Percentiles rank a stretch among this genome's conserved stretches.
Conservation (phyloP, 441 rosid genomes). For the Theobroma grandiflorum region DNA sequence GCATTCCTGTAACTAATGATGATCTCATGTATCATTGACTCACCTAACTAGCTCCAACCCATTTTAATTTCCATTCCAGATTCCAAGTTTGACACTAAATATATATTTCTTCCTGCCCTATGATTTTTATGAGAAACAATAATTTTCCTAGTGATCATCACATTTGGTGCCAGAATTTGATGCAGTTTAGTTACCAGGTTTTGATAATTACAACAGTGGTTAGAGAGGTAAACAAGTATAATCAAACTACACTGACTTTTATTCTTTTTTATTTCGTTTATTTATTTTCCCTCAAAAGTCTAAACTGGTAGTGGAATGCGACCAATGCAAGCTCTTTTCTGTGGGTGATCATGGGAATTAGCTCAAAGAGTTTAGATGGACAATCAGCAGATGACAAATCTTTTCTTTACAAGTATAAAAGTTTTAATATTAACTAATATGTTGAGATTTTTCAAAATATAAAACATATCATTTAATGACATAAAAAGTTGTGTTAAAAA, state of each 20-base stretch:
- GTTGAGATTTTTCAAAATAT: too few relatives aligned
- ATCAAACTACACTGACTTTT: not conserved
- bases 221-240: not conserved
- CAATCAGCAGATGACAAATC: not conserved
- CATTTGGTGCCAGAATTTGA: not conserved
- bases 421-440: too few relatives aligned
- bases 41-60: not conserved
- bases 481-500: too few relatives aligned
- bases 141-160: not conserved
- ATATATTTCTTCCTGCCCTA: not conserved
- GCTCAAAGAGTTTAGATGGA: not conserved
- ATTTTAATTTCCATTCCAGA: not conserved
- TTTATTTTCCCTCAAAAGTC: not conserved
- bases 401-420: too few relatives aligned
- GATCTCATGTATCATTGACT: not conserved
- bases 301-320: not conserved
- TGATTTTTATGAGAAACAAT: not conserved
- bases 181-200: not conserved
- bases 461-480: too few relatives aligned
- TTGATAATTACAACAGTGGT: not conserved
- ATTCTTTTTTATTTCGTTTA: not conserved
- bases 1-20: too few relatives aligned
- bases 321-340: not conserved
- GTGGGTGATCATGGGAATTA: not conserved
- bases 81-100: not conserved